A percentile compares a stretch with the other conserved stretches of the same genome.
These are phyloP conservation scores for Apiotrichum akiyoshidainum DNA, from an alignment of 1,284 basidiomycete species.

Conservation along the genomic window DNA sequence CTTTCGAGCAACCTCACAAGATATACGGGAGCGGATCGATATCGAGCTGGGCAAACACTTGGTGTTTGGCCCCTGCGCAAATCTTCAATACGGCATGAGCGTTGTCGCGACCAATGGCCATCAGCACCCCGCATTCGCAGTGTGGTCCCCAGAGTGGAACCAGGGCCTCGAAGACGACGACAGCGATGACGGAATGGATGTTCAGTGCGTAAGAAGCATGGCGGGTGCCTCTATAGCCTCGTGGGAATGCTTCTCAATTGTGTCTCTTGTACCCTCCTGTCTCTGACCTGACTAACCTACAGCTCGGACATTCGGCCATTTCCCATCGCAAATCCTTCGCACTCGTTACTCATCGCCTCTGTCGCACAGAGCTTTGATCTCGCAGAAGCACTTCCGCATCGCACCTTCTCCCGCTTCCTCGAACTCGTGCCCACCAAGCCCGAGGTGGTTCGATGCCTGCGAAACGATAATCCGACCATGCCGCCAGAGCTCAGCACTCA, in stretches of 20 bases:
- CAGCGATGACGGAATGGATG: constrained; percentile 2
- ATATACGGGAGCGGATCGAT: neutral
- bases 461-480: neutral
- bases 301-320: neutral
- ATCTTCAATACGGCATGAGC: neutral
- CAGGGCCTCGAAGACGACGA: neutral
- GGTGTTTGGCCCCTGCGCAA: neutral
- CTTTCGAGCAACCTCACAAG: neutral
- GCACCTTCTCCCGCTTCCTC: neutral
- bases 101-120: neutral
- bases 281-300: neutral
- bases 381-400: neutral
- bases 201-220: neutral
- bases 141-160: constrained; percentile 5
- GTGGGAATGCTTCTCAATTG: too few species aligned
- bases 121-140: constrained; percentile 1
- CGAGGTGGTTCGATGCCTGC: neutral
- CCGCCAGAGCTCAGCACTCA: neutral
- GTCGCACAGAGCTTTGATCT: neutral
- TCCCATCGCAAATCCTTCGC: neutral
- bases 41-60: neutral
- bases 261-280: neutral
- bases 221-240: too few species aligned
- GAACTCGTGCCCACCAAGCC: neutral
- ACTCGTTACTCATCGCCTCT: neutral